phyloP scores from a whole-genome alignment of 805 yeast species.

The Alloascoidea hylecoeti region DNA sequence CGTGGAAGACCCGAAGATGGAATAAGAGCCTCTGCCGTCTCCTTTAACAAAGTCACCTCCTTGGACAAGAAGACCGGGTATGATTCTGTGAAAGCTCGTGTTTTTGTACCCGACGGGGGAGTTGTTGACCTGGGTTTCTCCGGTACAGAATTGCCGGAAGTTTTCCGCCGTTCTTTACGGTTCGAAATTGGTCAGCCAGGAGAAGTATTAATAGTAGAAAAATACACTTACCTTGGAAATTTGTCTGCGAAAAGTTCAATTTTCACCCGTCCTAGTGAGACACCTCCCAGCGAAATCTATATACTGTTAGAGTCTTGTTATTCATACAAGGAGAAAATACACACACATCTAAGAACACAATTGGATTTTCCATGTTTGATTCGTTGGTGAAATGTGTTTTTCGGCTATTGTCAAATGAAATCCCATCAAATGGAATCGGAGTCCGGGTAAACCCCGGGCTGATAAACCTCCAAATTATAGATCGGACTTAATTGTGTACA shows the following conservation, averaged over 20 bases:
- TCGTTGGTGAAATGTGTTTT: no score
- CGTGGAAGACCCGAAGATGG: constrained; percentile 23
- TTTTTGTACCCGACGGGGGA: constrained; percentile 30
- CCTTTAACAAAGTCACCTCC: constrained; percentile 32
- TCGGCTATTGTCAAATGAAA: constrained; percentile 5
- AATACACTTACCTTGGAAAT: constrained; percentile 20
- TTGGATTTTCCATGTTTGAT: no score
- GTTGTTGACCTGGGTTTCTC: constrained; percentile 24
- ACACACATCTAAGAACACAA: constrained; percentile 28
- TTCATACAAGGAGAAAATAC: no score
- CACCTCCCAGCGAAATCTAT: constrained; percentile 17
- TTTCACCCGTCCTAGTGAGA: constrained; percentile 28
- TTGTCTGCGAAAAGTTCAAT: constrained; percentile 24
- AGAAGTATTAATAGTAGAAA: not conserved
- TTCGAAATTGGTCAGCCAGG: no score
- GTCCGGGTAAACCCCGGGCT: not conserved
- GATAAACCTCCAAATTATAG: not conserved
- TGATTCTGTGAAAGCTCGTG: constrained; percentile 22
- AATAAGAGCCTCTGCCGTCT: constrained; percentile 28
- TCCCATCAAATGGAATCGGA: constrained; percentile 6
- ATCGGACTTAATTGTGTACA: no score
- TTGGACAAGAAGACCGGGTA: constrained; percentile 29
- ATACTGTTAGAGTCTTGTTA: no score
- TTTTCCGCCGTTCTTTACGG: constrained; percentile 30
- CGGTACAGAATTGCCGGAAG: constrained; percentile 38